Evolutionary conservation across 2,329 filamentous ascomycete genomes (phyloP).

Genomic region (Knoxdaviesia proteae): DNA sequence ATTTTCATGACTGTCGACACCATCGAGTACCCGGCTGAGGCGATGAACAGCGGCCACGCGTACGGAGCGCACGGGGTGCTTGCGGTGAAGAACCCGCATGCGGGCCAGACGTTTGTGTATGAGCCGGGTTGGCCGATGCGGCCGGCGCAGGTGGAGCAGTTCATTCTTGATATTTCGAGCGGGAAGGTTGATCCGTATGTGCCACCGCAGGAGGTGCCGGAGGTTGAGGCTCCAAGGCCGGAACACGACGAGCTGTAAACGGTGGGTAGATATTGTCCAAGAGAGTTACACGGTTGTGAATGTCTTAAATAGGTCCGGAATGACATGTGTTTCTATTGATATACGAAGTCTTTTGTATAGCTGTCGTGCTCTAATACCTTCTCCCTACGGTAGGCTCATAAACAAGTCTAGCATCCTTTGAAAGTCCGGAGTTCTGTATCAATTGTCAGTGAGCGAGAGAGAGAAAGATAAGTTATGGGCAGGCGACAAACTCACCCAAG

Average conservation of each 20-base stretch:
- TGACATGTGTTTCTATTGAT: no score
- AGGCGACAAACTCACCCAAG: not conserved
- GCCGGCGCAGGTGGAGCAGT: constrained; percentile 16
- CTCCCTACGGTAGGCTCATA: not conserved
- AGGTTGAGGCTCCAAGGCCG: not conserved
- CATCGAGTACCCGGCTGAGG: constrained; percentile 22
- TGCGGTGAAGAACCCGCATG: constrained; percentile 22
- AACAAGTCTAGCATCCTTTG: constrained; percentile 1
- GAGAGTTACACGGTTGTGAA: no score
- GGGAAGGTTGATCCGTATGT: constrained; percentile 18
- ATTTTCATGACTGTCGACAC: constrained; percentile 25
- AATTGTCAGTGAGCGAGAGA: no score
- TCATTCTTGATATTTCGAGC: constrained; percentile 22
- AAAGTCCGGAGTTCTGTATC: not conserved
- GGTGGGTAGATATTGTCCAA: no score
- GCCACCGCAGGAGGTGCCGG: not conserved
- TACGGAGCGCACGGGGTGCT: constrained; percentile 10
- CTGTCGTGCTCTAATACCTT: no score
- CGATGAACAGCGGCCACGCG: constrained; percentile 15
- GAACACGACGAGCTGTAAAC: constrained; percentile 1
- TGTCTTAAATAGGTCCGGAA: no score
- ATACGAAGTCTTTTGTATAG: no score
- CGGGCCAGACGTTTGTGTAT: constrained; percentile 20
- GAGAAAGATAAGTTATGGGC: no score
- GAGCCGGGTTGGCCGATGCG: constrained; percentile 12